A percentile compares a stretch with the other conserved stretches of the same genome.
These are phyloP conservation scores for Gyrodon lividus DNA, from an alignment of 768 basidiomycete species.

Conservation along the genomic window DNA sequence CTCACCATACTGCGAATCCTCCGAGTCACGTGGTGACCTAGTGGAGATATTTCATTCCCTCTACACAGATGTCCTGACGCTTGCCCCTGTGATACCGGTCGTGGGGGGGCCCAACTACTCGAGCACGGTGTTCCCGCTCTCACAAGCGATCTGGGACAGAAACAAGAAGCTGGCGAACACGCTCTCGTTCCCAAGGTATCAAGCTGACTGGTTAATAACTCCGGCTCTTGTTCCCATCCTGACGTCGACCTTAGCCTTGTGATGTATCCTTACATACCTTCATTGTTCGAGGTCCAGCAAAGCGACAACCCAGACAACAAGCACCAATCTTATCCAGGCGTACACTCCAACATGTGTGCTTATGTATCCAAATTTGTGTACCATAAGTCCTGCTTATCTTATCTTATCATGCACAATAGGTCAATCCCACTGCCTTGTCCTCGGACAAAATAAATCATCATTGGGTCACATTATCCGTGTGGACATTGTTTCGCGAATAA, in stretches of 20 bases:
- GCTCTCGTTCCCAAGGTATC: too few species aligned
- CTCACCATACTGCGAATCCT: too few species aligned
- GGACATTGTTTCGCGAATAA: constrained; percentile 4
- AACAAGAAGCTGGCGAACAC: constrained; percentile 32
- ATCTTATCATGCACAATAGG: constrained; percentile 23
- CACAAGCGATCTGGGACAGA: constrained; percentile 42
- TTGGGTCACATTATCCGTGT: not conserved
- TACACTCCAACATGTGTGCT: not conserved
- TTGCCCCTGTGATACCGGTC: too few species aligned
- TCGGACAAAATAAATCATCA: not conserved
- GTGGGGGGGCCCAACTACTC: too few species aligned
- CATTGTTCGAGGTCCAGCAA: constrained; percentile 11
- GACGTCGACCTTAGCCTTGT: constrained; percentile 44
- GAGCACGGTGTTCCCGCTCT: too few species aligned
- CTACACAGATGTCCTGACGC: too few species aligned
- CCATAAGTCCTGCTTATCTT: constrained; percentile 10
- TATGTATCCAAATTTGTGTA: not conserved
- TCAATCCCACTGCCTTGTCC: not conserved
- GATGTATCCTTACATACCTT: constrained; percentile 40
- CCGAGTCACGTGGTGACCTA: too few species aligned
- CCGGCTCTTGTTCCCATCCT: constrained; percentile 66
- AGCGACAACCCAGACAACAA: not conserved
- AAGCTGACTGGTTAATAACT: too few species aligned
- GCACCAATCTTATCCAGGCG: not conserved
- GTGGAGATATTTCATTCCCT: too few species aligned